phyloP scores from a whole-genome alignment of 768 basidiomycete genomes.

The Suillus paluster region DNA sequence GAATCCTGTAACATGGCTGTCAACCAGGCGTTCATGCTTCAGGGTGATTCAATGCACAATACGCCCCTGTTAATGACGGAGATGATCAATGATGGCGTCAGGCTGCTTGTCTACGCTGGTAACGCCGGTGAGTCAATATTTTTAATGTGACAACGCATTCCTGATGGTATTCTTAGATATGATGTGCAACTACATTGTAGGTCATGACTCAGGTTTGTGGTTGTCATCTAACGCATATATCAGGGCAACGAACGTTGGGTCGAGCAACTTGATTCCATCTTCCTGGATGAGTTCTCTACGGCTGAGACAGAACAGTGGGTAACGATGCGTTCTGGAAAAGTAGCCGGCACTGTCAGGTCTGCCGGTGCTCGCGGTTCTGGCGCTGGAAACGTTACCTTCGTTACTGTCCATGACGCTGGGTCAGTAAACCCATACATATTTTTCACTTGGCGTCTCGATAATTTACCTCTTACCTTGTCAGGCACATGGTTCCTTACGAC shows the following conservation, averaged over 20 bases:
- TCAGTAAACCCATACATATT: slow-evolving; percentile 40
- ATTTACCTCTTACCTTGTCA: slow-evolving; percentile 31
- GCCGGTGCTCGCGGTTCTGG: slow-evolving; percentile 66
- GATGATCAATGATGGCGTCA: slow-evolving; percentile 80
- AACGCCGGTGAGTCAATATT: slow-evolving; percentile 57
- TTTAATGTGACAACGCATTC: not conserved
- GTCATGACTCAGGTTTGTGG: slow-evolving; percentile 21
- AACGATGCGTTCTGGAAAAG: slow-evolving; percentile 51
- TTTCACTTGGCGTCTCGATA: not conserved
- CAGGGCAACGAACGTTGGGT: slow-evolving; percentile 84
- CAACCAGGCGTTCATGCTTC: slow-evolving; percentile 77
- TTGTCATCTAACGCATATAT: slow-evolving; percentile 1
- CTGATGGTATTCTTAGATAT: slow-evolving; percentile 53
- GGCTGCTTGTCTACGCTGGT: slow-evolving; percentile 89
- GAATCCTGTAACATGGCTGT: slow-evolving; percentile 79
- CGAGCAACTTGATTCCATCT: slow-evolving; percentile 60
- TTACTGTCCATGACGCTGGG: slow-evolving; percentile 80
- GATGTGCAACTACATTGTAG: slow-evolving; percentile 86
- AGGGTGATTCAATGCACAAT: slow-evolving; percentile 89
- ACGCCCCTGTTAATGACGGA: slow-evolving; percentile 78
- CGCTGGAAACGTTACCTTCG: slow-evolving; percentile 87
- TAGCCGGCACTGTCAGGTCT: slow-evolving; percentile 70
- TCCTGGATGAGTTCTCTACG: slow-evolving; percentile 61
- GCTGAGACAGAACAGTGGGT: slow-evolving; percentile 60
- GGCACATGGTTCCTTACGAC: slow-evolving; percentile 91